Percentiles rank a stretch among this genome's conserved stretches.
Conservation (phyloP, 2,329 filamentous ascomycete species). For the Penicillium sumatraense region DNA sequence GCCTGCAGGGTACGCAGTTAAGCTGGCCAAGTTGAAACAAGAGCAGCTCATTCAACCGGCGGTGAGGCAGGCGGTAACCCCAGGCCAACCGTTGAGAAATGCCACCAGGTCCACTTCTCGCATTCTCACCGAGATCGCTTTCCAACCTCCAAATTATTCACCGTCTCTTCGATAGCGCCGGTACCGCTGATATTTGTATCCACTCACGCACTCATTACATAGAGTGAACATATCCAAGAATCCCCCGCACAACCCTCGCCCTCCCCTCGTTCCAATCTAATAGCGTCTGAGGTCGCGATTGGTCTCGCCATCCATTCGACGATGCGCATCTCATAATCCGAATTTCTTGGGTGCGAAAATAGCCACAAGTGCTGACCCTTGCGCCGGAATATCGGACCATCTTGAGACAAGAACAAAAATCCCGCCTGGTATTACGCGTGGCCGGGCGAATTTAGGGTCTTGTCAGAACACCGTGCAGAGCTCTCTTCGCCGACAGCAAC, state of each 20-base stretch:
- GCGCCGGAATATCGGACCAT: not conserved
- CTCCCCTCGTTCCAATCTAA: not conserved
- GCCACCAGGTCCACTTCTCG: slow-evolving; percentile 26
- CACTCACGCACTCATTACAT: not conserved
- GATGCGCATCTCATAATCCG: slow-evolving; percentile 22
- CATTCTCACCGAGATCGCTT: slow-evolving; percentile 2
- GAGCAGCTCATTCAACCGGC: slow-evolving; percentile 7
- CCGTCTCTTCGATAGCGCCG: not conserved
- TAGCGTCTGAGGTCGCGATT: slow-evolving; percentile 14
- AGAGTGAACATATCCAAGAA: not conserved
- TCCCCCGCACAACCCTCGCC: not conserved
- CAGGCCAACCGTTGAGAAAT: slow-evolving; percentile 23
- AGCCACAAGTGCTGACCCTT: not conserved
- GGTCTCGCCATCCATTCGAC: slow-evolving; percentile 15
- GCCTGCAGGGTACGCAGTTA: too few species aligned
- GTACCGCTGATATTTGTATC: not conserved
- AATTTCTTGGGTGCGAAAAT: not conserved
- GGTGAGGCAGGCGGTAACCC: slow-evolving; percentile 28
- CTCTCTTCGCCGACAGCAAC: not conserved
- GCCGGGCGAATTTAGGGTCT: slow-evolving; percentile 8
- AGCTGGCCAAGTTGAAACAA: too few species aligned
- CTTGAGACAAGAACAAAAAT: not conserved
- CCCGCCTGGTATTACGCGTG: not conserved
- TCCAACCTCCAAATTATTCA: not conserved
- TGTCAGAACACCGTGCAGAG: not conserved